These are phyloP conservation scores for Elsinoe fawcettii DNA, from an alignment of 2,329 filamentous ascomycete species.

Conservation along the genomic window DNA sequence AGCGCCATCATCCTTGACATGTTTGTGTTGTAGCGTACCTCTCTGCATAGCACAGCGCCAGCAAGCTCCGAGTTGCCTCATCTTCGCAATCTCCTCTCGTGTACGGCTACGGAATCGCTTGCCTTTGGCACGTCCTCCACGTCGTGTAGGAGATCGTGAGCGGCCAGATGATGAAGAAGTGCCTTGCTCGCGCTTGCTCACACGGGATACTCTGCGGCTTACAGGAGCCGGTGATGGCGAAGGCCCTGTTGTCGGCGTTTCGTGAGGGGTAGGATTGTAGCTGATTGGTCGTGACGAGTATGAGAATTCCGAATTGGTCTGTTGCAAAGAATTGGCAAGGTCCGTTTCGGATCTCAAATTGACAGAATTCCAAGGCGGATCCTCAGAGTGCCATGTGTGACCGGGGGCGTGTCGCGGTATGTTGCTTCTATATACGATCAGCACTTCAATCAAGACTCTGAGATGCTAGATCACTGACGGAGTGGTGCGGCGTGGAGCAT, in stretches of 20 bases:
- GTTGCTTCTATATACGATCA: background rate
- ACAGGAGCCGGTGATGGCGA: background rate
- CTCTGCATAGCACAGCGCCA: conserved; percentile 10
- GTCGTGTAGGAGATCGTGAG: background rate
- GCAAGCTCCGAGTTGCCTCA: background rate
- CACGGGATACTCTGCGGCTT: background rate
- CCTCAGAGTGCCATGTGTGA: background rate
- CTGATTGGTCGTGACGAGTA: background rate
- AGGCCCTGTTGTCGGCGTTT: background rate
- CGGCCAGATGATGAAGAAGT: background rate
- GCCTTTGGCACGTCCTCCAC: background rate
- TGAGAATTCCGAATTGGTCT: background rate
- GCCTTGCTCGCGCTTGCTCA: background rate
- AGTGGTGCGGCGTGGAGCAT: background rate
- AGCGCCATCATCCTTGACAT: background rate
- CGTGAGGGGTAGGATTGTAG: background rate
- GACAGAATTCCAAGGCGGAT: background rate
- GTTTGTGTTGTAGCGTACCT: background rate
- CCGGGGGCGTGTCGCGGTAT: background rate
- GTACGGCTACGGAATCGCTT: background rate
- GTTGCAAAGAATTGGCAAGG: background rate
- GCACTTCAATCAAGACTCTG: background rate
- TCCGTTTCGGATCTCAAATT: background rate
- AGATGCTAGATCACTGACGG: background rate
- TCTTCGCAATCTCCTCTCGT: background rate